These are phyloP conservation scores for Suhomyces yuchorum DNA, from an alignment of 1,139 yeast genomes.

Conservation along the genomic window DNA sequence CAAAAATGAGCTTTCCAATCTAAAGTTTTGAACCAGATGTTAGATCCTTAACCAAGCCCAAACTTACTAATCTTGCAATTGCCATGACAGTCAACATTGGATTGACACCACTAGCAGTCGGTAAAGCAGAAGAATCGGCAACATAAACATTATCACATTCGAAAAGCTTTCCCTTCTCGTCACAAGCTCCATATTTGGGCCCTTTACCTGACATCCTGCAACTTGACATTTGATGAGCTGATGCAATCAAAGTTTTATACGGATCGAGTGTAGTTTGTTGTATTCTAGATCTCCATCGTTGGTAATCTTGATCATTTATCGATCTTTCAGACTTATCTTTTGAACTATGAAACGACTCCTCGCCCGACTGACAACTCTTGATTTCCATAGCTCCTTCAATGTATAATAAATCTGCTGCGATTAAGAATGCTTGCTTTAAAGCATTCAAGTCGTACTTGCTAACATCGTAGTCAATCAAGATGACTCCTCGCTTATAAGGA, in stretches of 20 bases:
- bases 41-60: slow-evolving; percentile 39
- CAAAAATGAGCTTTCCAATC: not conserved
- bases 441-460: slow-evolving; percentile 48
- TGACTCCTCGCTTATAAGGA: slow-evolving; percentile 37
- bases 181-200: slow-evolving; percentile 53
- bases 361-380: slow-evolving; percentile 38
- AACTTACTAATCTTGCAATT: slow-evolving; percentile 40
- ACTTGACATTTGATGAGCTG: slow-evolving; percentile 64
- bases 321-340: slow-evolving; percentile 47
- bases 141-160: slow-evolving; percentile 57
- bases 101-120: slow-evolving; percentile 62
- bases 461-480: slow-evolving; percentile 43
- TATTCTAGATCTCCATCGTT: slow-evolving; percentile 42
- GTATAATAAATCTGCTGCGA: slow-evolving; percentile 50
- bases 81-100: slow-evolving; percentile 52
- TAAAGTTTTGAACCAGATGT: slow-evolving; percentile 33
- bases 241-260: slow-evolving; percentile 44
- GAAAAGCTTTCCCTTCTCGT: slow-evolving; percentile 49
- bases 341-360: slow-evolving; percentile 41
- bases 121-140: slow-evolving; percentile 59
- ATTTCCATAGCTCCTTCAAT: slow-evolving; percentile 55
- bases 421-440: slow-evolving; percentile 41
- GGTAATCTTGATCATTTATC: slow-evolving; percentile 49
- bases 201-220: slow-evolving; percentile 58
- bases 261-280: slow-evolving; percentile 31